Conservation (phyloP, 108 stramenopile genomes). For the Skeletonema potamos region DNA sequence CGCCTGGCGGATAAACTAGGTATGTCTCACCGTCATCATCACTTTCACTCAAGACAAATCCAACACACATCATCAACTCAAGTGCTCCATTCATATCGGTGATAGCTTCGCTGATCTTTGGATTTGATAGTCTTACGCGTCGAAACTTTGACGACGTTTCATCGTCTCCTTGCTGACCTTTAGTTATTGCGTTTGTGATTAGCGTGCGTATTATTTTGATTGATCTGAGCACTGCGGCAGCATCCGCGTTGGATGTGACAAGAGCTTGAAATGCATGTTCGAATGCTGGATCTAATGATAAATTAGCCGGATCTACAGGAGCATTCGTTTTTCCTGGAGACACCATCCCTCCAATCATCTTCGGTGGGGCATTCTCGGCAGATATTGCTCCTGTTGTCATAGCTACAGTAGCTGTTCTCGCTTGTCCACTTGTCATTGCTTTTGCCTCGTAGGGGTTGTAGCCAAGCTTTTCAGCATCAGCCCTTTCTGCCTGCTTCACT, state of each 20-base stretch:
- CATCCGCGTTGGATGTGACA: conserved; percentile 36
- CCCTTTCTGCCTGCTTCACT: conserved; percentile 59
- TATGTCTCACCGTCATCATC: conserved; percentile 67
- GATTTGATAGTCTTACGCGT: conserved; percentile 69
- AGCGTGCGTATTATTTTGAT: conserved; percentile 61
- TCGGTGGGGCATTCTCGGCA: conserved; percentile 25
- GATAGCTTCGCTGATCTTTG: conserved; percentile 78
- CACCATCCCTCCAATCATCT: conserved; percentile 7
- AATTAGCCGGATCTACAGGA: conserved; percentile 38
- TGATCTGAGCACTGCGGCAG: conserved; percentile 31
- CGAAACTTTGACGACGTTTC: conserved; percentile 69
- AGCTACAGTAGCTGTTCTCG: conserved; percentile 64
- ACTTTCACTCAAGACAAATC: conserved; percentile 65
- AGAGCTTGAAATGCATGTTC: conserved; percentile 62
- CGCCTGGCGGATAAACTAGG: conserved; percentile 65
- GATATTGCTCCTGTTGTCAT: conserved; percentile 57
- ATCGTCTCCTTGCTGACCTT: conserved; percentile 60
- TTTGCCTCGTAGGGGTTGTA: conserved; percentile 86
- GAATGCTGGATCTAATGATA: conserved; percentile 33
- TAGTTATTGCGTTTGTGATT: conserved; percentile 77
- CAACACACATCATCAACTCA: conserved; percentile 67
- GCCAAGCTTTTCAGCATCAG: conserved; percentile 58
- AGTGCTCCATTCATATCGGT: conserved; percentile 69
- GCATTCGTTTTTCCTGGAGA: conserved; percentile 36
- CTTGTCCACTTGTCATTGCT: conserved; percentile 73